Conservation (phyloP, 1,284 basidiomycete species). For the Gomphus sp. region DNA sequence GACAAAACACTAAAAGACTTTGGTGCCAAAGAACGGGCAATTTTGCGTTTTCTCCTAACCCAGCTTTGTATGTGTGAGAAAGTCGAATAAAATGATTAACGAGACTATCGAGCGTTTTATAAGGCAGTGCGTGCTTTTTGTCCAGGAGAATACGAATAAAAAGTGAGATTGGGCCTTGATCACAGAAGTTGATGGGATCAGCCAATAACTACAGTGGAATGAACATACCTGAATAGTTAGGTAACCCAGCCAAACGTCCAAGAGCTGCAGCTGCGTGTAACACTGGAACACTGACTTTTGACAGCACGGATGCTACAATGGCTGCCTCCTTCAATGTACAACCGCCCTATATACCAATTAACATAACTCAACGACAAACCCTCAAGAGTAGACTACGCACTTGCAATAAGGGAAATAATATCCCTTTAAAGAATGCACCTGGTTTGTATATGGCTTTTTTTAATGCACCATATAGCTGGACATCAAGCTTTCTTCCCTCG, state of each 20-base stretch:
- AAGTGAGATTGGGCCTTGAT: constrained; percentile 80
- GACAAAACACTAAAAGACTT: constrained; percentile 88
- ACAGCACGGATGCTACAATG: constrained; percentile 87
- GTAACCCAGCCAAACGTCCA: constrained; percentile 87
- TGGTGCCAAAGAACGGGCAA: constrained; percentile 99
- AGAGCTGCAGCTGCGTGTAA: constrained; percentile 95
- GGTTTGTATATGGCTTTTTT: constrained; percentile 95
- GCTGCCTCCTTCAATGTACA: constrained; percentile 94
- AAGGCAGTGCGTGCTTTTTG: constrained; percentile 97
- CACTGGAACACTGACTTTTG: constrained; percentile 90
- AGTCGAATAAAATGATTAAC: constrained; percentile 98
- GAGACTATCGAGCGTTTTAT: constrained; percentile 95
- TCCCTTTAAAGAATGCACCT: constrained; percentile 96
- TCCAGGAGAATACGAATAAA: constrained; percentile 97
- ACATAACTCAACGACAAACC: neutral
- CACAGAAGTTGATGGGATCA: neutral
- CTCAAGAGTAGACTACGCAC: constrained; percentile 34
- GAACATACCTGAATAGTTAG: constrained; percentile 74
- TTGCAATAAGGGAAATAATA: constrained; percentile 93
- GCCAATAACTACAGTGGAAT: neutral
- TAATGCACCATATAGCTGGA: constrained; percentile 90
- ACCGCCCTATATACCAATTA: constrained; percentile 36
- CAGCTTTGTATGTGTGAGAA: constrained; percentile 80
- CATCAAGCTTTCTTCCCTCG: constrained; percentile 70
- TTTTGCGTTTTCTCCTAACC: constrained; percentile 56